A percentile compares a stretch with the other conserved stretches of the same genome.
phyloP scores from a whole-genome alignment of 768 basidiomycete genomes.

The Agaricus subrufescens region DNA sequence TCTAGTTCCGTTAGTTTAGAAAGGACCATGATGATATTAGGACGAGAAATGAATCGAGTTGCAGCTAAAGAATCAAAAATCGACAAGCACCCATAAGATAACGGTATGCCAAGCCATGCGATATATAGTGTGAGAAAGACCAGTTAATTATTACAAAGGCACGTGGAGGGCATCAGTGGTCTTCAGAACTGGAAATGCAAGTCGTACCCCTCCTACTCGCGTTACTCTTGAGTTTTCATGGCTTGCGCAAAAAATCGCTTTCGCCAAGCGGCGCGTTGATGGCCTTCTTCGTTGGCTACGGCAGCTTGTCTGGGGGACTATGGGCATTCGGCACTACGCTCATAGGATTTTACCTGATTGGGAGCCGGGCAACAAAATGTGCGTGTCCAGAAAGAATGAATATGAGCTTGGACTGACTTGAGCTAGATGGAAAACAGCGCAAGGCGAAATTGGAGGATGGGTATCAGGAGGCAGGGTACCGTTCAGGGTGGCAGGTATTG shows the following conservation, averaged over 20 bases:
- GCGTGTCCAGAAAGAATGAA: slow-evolving; percentile 19
- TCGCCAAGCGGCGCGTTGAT: slow-evolving; percentile 72
- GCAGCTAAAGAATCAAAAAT: too few species aligned
- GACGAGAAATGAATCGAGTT: too few species aligned
- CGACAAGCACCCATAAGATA: too few species aligned
- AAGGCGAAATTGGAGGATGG: slow-evolving; percentile 80
- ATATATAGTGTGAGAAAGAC: too few species aligned
- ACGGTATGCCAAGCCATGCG: too few species aligned
- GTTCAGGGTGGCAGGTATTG: slow-evolving; percentile 77
- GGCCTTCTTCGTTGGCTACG: slow-evolving; percentile 73
- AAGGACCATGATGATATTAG: too few species aligned
- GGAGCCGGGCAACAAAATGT: slow-evolving; percentile 82
- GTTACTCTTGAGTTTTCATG: slow-evolving; percentile 57
- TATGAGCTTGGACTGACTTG: not conserved
- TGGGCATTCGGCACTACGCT: slow-evolving; percentile 61
- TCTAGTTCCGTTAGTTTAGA: too few species aligned
- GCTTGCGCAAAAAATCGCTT: slow-evolving; percentile 68
- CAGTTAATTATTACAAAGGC: too few species aligned
- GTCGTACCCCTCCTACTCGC: slow-evolving; percentile 41
- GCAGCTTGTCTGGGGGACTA: slow-evolving; percentile 64
- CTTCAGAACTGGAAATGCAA: not conserved
- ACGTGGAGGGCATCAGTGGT: too few species aligned
- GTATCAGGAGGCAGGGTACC: slow-evolving; percentile 66
- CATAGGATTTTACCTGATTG: slow-evolving; percentile 75
- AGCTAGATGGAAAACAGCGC: slow-evolving; percentile 61